phyloP scores from a whole-genome alignment of 2,329 filamentous ascomycete genomes.

The Capronia americana region DNA sequence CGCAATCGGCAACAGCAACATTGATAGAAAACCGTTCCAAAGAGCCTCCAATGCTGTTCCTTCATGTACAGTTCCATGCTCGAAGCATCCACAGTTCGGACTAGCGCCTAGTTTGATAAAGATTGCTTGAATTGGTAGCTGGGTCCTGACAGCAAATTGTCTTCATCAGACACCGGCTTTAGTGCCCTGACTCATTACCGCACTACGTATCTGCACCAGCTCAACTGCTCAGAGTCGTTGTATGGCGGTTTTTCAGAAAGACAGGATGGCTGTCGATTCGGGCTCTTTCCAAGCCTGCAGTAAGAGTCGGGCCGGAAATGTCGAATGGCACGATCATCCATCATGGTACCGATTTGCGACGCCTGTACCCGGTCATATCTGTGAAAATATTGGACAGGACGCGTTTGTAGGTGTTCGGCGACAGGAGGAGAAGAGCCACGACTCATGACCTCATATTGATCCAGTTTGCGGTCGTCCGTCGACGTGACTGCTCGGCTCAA shows the following conservation, averaged over 20 bases:
- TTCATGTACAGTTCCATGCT: not conserved
- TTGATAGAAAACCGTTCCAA: not conserved
- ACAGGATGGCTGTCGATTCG: not conserved
- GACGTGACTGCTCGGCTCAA: not conserved
- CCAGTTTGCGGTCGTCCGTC: not conserved
- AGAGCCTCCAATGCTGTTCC: not conserved
- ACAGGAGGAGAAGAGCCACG: not conserved
- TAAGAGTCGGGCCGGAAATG: not conserved
- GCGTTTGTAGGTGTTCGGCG: not conserved
- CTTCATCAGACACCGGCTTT: not conserved
- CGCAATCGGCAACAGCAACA: not conserved
- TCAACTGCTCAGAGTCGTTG: not conserved
- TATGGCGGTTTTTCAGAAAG: not conserved
- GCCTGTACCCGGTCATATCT: not conserved
- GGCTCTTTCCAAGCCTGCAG: not conserved
- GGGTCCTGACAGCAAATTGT: not conserved
- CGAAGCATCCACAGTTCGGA: not conserved
- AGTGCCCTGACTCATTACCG: not conserved
- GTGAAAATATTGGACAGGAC: not conserved
- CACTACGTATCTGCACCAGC: not conserved
- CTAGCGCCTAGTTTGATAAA: not conserved
- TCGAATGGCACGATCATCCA: not conserved
- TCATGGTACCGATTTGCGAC: not conserved
- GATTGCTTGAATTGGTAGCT: not conserved
- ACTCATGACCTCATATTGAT: not conserved